phyloP scores from a whole-genome alignment of 805 yeast genomes.

The Ogataea nakhonphanomensis region DNA sequence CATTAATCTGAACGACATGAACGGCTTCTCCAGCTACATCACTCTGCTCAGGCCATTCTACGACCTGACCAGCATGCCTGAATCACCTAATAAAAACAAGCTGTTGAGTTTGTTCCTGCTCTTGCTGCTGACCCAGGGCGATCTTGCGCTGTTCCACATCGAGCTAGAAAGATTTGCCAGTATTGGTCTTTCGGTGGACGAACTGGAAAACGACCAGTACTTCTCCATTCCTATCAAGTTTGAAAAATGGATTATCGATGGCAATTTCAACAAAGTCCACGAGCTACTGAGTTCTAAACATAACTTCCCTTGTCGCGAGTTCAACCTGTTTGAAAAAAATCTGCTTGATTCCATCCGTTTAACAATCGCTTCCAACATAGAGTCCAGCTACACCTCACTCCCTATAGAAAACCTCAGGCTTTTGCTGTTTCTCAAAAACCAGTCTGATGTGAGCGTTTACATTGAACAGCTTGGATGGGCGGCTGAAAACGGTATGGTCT shows the following conservation, averaged over 20 bases:
- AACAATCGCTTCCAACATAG: conserved; percentile 83
- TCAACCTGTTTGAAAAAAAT: conserved; percentile 69
- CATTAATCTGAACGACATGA: conserved; percentile 59
- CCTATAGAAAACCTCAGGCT: conserved; percentile 83
- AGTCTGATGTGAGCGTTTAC: conserved; percentile 51
- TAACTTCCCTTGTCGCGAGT: conserved; percentile 69
- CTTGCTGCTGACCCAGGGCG: conserved; percentile 75
- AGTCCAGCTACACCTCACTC: conserved; percentile 67
- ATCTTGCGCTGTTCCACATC: conserved; percentile 83
- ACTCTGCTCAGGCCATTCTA: conserved; percentile 80
- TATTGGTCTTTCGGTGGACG: conserved; percentile 37
- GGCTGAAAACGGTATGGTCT: conserved; percentile 48
- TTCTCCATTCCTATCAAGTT: conserved; percentile 82
- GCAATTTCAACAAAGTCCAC: conserved; percentile 91
- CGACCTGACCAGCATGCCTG: conserved; percentile 32
- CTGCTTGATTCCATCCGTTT: conserved; percentile 75
- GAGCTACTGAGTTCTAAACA: conserved; percentile 51
- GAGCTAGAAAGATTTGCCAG: conserved; percentile 74
- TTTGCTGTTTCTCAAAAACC: conserved; percentile 61
- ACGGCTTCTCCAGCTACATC: conserved; percentile 66
- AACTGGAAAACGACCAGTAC: conserved; percentile 64
- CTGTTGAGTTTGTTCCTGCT: conserved; percentile 73
- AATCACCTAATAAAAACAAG: conserved; percentile 63
- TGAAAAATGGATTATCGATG: conserved; percentile 94
- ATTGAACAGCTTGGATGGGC: conserved; percentile 58